These are phyloP conservation scores for Trametes cinnabarina DNA, from an alignment of 768 basidiomycete species.

Conservation along the genomic window DNA sequence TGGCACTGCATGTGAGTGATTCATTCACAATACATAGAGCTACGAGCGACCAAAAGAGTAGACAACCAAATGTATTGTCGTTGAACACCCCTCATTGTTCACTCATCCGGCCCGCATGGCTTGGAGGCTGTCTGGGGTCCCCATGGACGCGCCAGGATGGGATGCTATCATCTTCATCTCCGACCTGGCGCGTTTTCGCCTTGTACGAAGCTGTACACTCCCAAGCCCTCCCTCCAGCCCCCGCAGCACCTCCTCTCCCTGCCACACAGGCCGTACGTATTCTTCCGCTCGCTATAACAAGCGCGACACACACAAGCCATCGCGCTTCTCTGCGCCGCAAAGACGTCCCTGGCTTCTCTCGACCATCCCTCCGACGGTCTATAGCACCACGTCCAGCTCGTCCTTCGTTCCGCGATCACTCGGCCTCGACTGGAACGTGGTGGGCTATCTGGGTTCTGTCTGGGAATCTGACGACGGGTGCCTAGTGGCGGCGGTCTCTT, in stretches of 20 bases:
- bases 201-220: conserved; percentile 15
- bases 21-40: too few species aligned
- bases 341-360: not conserved
- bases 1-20: too few species aligned
- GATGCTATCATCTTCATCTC: conserved; percentile 11
- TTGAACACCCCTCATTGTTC: not conserved
- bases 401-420: not conserved
- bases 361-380: not conserved
- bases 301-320: not conserved
- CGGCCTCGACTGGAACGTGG: not conserved
- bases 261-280: too few species aligned
- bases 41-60: too few species aligned
- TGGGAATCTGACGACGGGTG: conserved; percentile 3
- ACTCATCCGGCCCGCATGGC: conserved; percentile 2
- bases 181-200: conserved; percentile 8
- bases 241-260: not conserved
- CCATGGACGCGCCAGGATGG: not conserved
- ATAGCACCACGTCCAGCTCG: too few species aligned
- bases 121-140: not conserved
- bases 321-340: not conserved
- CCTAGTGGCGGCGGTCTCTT: conserved; percentile 5
- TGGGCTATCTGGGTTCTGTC: not conserved
- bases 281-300: not conserved
- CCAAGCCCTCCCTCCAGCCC: conserved; percentile 1
- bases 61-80: too few species aligned